phyloP scores from a whole-genome alignment of 1,284 basidiomycete species.

The Grifola frondosa region DNA sequence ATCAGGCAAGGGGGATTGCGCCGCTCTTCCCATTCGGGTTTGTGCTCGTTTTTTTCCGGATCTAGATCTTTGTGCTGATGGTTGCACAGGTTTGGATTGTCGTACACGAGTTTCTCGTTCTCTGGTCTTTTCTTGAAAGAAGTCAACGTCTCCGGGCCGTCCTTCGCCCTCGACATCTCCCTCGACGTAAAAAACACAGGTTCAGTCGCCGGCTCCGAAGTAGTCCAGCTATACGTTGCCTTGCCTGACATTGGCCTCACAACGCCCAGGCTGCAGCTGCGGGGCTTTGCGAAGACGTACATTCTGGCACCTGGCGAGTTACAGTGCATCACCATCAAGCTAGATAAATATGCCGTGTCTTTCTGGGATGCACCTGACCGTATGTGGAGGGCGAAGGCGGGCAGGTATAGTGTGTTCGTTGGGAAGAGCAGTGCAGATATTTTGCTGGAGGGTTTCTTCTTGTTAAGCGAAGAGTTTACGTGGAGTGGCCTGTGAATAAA shows the following conservation, averaged over 20 bases:
- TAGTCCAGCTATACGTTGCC: slow-evolving; percentile 67
- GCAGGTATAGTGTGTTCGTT: slow-evolving; percentile 46
- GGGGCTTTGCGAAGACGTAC: slow-evolving; percentile 57
- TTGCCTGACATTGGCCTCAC: slow-evolving; percentile 53
- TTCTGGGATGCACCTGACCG: slow-evolving; percentile 50
- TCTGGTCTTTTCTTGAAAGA: slow-evolving; percentile 42
- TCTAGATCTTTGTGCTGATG: slow-evolving; percentile 1
- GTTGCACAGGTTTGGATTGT: slow-evolving; percentile 57
- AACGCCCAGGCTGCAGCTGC: slow-evolving; percentile 57
- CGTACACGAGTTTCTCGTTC: slow-evolving; percentile 69
- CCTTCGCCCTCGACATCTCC: slow-evolving; percentile 36
- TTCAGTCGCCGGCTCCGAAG: slow-evolving; percentile 54
- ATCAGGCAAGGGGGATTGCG: slow-evolving; percentile 53
- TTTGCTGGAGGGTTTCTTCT: slow-evolving; percentile 37
- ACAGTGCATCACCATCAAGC: slow-evolving; percentile 38
- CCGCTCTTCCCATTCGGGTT: slow-evolving; percentile 74
- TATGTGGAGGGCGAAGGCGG: slow-evolving; percentile 44
- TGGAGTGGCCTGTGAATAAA: slow-evolving; percentile 46
- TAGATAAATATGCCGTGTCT: slow-evolving; percentile 63
- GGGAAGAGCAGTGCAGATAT: slow-evolving; percentile 50
- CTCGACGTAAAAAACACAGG: slow-evolving; percentile 62
- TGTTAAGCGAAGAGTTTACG: slow-evolving; percentile 38
- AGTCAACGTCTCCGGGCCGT: slow-evolving; percentile 28
- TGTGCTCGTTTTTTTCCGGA: slow-evolving; percentile 1
- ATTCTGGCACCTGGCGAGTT: slow-evolving; percentile 46